Conservation (phyloP, 352 stramenopile species). For the Globisporangium emineosum region DNA sequence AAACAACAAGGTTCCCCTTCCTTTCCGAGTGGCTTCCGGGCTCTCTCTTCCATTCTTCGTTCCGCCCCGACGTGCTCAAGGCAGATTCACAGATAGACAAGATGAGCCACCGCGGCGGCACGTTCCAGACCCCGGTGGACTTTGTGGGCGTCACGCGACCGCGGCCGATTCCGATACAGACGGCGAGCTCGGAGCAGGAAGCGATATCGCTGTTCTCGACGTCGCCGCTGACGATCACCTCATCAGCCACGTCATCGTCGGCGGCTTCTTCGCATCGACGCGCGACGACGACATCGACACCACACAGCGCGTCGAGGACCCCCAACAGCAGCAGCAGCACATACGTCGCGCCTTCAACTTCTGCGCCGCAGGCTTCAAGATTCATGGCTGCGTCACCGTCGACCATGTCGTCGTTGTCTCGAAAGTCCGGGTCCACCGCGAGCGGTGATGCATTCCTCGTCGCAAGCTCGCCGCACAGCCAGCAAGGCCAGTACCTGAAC, state of each 20-base stretch:
- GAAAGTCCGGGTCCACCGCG: conserved; percentile 6
- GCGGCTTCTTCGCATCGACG: neutral
- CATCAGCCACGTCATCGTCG: neutral
- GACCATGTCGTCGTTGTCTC: conserved; percentile 9
- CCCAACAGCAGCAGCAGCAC: neutral
- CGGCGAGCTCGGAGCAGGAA: conserved; percentile 4
- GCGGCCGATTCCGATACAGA: conserved; percentile 1
- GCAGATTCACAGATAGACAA: neutral
- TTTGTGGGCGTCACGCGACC: conserved; percentile 6
- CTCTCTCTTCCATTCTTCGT: conserved; percentile 12
- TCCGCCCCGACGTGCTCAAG: conserved; percentile 9
- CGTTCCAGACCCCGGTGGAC: neutral
- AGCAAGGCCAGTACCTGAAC: conserved; percentile 20
- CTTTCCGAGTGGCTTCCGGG: neutral
- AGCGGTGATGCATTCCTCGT: conserved; percentile 8
- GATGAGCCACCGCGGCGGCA: neutral
- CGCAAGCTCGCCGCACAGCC: conserved; percentile 9
- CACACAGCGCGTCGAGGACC: neutral
- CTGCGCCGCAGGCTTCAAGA: conserved; percentile 6
- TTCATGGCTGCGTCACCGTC: conserved; percentile 6
- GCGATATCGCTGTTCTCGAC: conserved; percentile 16
- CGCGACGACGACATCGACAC: neutral
- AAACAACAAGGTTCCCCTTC: conserved; percentile 9
- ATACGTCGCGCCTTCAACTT: conserved; percentile 11
- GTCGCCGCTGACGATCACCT: conserved; percentile 12